Evolutionary conservation across 495 filamentous ascomycete species (phyloP), one percentile per base, ranked within the genome.

Genomic region (Aspergillus mulundensis): DNA sequence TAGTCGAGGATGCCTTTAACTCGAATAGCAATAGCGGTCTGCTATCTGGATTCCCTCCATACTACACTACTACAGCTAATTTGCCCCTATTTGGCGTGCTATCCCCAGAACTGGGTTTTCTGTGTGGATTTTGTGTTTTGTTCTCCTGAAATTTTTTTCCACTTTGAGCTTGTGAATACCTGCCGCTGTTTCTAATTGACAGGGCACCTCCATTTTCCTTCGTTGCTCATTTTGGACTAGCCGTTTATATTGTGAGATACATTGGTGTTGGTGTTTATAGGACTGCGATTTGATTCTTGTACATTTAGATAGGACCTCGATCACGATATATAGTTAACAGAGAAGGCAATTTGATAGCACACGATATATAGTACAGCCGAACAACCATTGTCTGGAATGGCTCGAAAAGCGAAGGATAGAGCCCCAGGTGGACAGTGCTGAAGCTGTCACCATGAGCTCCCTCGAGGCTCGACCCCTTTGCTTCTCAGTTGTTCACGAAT

Each of bases 171-270:
- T 56, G 56, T 58, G 43, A 56, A 53, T 62, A 53, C 48, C 30
- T 28, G n/a, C 45, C 18, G 30, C 36, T 45, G 56, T 56, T 25
- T 41, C 39, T 57, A 34, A 42, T 58, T 48, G 36, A 53, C 38
- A 50, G 36, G 14, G 28, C 16, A 42, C 18, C 30, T 43, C 20
- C 42, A 30, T 50, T 59, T 58, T 53, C 36, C 42, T 57, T 57
- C 49, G 38, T 47, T 58, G 54, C 46, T 57, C 42, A 57, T 57
- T 50, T 50, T 57, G 54, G 21, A 57, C 39, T 50, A 28, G n/a
- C 47, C 25, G 23, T 20, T 50, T 48, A 50, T 57, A 50, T 57
- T 57, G 57, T 50, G 46, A 50, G 45, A 54, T 59, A 59, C 51
- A 49, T 42, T 43, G 43, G 56, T 59, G 50, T 48, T 54, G 50